phyloP scores from a whole-genome alignment of 169 alveolate species.

The Babesia caballi region DNA sequence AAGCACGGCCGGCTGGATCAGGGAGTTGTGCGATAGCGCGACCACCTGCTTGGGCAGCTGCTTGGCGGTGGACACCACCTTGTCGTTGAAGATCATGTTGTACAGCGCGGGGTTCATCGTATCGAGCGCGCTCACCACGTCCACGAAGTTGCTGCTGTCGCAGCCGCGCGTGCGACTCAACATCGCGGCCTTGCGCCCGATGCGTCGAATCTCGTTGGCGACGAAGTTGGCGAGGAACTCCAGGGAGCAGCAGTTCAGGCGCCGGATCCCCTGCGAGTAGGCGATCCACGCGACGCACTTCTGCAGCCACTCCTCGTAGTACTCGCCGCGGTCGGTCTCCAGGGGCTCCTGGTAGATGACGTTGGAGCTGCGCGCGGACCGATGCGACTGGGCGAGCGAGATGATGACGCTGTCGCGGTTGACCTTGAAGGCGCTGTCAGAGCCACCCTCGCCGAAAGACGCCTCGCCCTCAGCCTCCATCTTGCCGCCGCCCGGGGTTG shows the following conservation, averaged over 20 bases:
- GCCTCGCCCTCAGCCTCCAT: slow-evolving; percentile 28
- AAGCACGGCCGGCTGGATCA: slow-evolving; percentile 52
- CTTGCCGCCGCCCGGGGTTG: neutral
- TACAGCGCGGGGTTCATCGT: slow-evolving; percentile 29
- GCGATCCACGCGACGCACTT: slow-evolving; percentile 71
- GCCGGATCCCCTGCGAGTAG: slow-evolving; percentile 39
- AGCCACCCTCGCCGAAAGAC: slow-evolving; percentile 5
- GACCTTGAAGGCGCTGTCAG: slow-evolving; percentile 32
- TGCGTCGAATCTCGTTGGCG: slow-evolving; percentile 30
- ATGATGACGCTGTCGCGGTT: slow-evolving; percentile 41
- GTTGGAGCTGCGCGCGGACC: slow-evolving; percentile 55
- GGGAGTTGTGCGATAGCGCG: slow-evolving; percentile 30
- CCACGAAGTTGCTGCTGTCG: slow-evolving; percentile 64
- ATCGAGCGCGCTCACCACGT: slow-evolving; percentile 55
- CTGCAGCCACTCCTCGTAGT: slow-evolving; percentile 67
- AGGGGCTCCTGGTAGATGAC: slow-evolving; percentile 47
- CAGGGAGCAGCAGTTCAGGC: slow-evolving; percentile 58
- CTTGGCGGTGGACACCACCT: slow-evolving; percentile 35
- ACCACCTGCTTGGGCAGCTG: slow-evolving; percentile 53
- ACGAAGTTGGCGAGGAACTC: slow-evolving; percentile 42
- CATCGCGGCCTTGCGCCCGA: slow-evolving; percentile 60
- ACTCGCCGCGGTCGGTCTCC: slow-evolving; percentile 54
- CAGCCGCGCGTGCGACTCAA: slow-evolving; percentile 54
- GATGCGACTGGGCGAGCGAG: slow-evolving; percentile 61
- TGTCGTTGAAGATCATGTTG: slow-evolving; percentile 49